These are phyloP conservation scores for Lyophyllum semitale DNA, from an alignment of 768 basidiomycete genomes.

Conservation along the genomic window DNA sequence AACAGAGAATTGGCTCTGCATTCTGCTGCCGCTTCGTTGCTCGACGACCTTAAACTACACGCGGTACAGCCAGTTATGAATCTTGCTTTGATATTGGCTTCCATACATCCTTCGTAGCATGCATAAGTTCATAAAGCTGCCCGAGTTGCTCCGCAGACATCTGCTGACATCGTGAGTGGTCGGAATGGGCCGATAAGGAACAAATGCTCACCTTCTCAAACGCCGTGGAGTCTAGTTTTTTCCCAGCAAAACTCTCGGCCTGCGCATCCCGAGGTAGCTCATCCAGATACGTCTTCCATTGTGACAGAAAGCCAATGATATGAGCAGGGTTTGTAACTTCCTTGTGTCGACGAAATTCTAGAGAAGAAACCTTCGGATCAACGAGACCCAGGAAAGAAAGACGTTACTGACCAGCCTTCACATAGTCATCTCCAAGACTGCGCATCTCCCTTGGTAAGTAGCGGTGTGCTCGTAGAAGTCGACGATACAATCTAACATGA, in stretches of 20 bases:
- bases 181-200: neutral
- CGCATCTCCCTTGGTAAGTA: constrained; percentile 77
- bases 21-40: neutral
- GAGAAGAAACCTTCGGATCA: neutral
- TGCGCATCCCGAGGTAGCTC: constrained; percentile 52
- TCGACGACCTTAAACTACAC: neutral
- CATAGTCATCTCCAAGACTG: constrained; percentile 80
- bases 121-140: constrained; percentile 94
- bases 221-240: constrained; percentile 65
- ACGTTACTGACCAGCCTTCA: constrained; percentile 65
- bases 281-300: constrained; percentile 95
- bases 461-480: constrained; percentile 79
- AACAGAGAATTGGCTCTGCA: neutral
- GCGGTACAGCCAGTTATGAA: constrained; percentile 15
- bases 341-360: constrained; percentile 87
- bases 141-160: constrained; percentile 91
- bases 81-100: constrained; percentile 48
- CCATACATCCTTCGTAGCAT: constrained; percentile 87
- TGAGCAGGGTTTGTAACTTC: constrained; percentile 82
- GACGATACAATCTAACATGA: constrained; percentile 68
- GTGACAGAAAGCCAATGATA: constrained; percentile 92
- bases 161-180: constrained; percentile 35
- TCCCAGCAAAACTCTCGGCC: constrained; percentile 54
- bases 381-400: neutral
- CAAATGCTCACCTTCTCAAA: constrained; percentile 68